Base-by-base conservation (phyloP, 305 asterid genomes). In the Fraxinus platypoda region DNA sequence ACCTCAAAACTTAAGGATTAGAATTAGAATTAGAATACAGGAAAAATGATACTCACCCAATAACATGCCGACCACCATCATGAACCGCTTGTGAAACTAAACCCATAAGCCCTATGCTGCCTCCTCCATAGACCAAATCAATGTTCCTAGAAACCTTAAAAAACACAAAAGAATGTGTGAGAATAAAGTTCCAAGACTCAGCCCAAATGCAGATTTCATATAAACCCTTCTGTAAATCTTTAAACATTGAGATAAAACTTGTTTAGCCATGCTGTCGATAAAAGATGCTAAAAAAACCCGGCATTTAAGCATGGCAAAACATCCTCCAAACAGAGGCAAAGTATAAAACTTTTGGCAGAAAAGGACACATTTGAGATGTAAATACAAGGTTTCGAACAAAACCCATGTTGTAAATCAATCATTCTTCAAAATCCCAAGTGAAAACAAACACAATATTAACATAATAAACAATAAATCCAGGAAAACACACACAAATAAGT, bases 91-190 rank as follows among this genome's bases (percentile, higher is more conserved):
- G 74, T 0, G 85, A 77, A 31, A 82, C 72, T 8, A 77, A 28
- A 46, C 85, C 85, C 85, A 82, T 82, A n/a, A 82, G 46, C 37
- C 85, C 85, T 19, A 70, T 43, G 77, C 85, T 82, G 25, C 85
- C 85, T 26, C 85, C 81, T 68, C 85, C 85, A 76, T 82, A 82
- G 41, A 82, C 85, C 54, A 82, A 81, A 82, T 82, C 85, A 43
- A 82, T 30, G 17, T 59, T 77, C 54, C 78, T 82, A 46, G 85
- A 82, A 46, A 82, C 85, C 85, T 82, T n/a, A 64, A 54, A 77
- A 21, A 30, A 38, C 25, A 85, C 75, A 26, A 31, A 72, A 66
- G 78, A 23, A 73, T 80, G 66, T n/a, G 43, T 64, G 21, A 76
- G 64, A 31, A 71, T 41, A 80, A 3, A 28, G 23, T 59, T 59